Percentiles rank a stretch among this genome's conserved stretches.
Conservation (phyloP, 768 basidiomycete species). For the Polyporus arcularius region DNA sequence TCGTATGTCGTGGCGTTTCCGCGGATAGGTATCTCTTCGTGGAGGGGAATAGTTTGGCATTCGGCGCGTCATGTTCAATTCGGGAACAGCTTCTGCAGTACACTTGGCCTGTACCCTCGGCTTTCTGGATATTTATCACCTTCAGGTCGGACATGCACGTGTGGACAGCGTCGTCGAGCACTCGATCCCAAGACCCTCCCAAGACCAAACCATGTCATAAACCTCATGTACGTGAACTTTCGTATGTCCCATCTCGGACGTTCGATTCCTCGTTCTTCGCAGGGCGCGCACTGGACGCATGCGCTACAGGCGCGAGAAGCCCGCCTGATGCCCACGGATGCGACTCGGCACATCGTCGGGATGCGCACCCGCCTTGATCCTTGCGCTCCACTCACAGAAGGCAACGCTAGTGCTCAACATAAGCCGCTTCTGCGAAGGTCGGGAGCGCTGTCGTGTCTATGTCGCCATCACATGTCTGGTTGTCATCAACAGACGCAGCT, state of each 20-base stretch:
- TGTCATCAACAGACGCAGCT: too few species aligned
- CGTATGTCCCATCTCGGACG: not conserved
- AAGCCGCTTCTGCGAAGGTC: not conserved
- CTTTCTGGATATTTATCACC: constrained; percentile 18
- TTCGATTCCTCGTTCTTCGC: not conserved
- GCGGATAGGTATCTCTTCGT: not conserved
- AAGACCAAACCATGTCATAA: not conserved
- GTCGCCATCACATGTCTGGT: too few species aligned
- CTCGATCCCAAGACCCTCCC: not conserved
- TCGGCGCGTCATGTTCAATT: not conserved
- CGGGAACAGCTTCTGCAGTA: constrained; percentile 7
- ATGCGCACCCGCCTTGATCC: not conserved
- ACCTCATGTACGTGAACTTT: not conserved
- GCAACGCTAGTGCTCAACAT: not conserved
- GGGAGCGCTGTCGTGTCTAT: too few species aligned
- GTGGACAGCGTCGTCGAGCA: too few species aligned
- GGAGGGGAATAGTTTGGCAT: constrained; percentile 4
- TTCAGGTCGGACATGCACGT: constrained; percentile 7
- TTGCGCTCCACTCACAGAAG: not conserved
- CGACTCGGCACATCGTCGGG: constrained; percentile 14
- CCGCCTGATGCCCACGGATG: not conserved
- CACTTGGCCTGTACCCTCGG: constrained; percentile 6
- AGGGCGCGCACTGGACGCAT: not conserved
- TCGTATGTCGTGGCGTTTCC: not conserved
- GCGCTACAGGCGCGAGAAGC: not conserved